Percentiles rank a stretch among this genome's conserved stretches.
phyloP scores from a whole-genome alignment of 768 basidiomycete genomes.

The Amanita pallidorosea region DNA sequence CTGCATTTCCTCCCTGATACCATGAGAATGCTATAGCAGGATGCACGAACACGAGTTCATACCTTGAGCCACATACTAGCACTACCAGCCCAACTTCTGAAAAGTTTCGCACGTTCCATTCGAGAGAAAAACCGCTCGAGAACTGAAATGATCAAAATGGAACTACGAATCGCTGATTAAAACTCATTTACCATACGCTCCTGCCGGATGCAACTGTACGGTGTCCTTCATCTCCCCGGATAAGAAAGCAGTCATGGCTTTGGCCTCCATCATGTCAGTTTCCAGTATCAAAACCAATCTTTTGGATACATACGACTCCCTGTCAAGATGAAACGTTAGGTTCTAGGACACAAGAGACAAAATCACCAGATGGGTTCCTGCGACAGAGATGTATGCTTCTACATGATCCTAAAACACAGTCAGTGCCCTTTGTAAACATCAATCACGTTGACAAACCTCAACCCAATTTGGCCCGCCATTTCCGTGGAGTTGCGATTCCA shows the following conservation, averaged over 20 bases:
- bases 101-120: constrained; percentile 78
- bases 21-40: neutral
- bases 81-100: constrained; percentile 92
- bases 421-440: constrained; percentile 2
- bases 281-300: neutral
- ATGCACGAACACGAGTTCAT: constrained; percentile 3
- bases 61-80: constrained; percentile 93
- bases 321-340: constrained; percentile 16
- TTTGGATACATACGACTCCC: constrained; percentile 54
- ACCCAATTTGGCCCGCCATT: constrained; percentile 84
- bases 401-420: constrained; percentile 54
- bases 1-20: constrained; percentile 60
- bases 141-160: constrained; percentile 28
- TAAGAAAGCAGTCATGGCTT: constrained; percentile 91
- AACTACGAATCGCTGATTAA: neutral
- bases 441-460: constrained; percentile 41
- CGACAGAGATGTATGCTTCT: constrained; percentile 75
- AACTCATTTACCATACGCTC: constrained; percentile 53
- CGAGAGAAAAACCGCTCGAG: constrained; percentile 86
- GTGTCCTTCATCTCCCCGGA: constrained; percentile 96
- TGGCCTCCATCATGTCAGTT: constrained; percentile 38
- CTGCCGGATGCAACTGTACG: constrained; percentile 74
- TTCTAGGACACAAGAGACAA: neutral
- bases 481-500: constrained; percentile 77
- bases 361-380: constrained; percentile 75